phyloP scores from a whole-genome alignment of 2,329 filamentous ascomycete species.

The Aschersonia sp. region DNA sequence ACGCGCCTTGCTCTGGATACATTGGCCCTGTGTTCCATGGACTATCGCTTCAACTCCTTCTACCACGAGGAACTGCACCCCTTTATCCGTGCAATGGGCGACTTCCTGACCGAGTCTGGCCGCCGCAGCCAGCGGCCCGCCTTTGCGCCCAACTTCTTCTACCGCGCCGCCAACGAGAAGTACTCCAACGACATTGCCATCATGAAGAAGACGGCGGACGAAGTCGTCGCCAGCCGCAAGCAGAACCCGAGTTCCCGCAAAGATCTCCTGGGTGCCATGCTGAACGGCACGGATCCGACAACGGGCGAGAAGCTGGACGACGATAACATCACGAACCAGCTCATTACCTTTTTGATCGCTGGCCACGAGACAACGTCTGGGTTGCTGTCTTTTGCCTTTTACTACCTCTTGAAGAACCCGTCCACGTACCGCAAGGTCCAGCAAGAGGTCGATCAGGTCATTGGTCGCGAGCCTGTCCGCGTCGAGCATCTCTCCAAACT shows the following conservation, averaged over 20 bases:
- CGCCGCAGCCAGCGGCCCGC: slow-evolving; percentile 31
- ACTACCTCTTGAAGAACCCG: slow-evolving; percentile 50
- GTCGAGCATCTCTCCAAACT: slow-evolving; percentile 49
- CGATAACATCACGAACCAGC: slow-evolving; percentile 49
- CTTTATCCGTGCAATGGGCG: slow-evolving; percentile 53
- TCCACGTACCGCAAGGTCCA: slow-evolving; percentile 44
- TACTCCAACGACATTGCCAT: slow-evolving; percentile 39
- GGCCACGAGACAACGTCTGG: slow-evolving; percentile 61
- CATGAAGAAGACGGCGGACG: slow-evolving; percentile 38
- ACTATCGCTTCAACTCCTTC: slow-evolving; percentile 60
- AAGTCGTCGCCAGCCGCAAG: slow-evolving; percentile 46
- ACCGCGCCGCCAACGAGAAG: slow-evolving; percentile 31
- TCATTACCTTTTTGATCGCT: slow-evolving; percentile 59
- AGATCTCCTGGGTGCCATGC: slow-evolving; percentile 57
- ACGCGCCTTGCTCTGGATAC: slow-evolving; percentile 62
- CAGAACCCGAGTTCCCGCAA: slow-evolving; percentile 40
- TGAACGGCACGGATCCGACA: slow-evolving; percentile 50
- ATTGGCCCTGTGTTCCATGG: slow-evolving; percentile 57
- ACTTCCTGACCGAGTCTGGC: slow-evolving; percentile 43
- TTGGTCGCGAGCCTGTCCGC: slow-evolving; percentile 41
- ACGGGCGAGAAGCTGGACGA: slow-evolving; percentile 52
- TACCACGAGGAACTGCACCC: slow-evolving; percentile 56
- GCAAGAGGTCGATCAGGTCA: slow-evolving; percentile 50
- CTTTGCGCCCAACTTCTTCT: slow-evolving; percentile 31
- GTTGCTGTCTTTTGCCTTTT: slow-evolving; percentile 49